Base-by-base conservation (phyloP, 495 filamentous ascomycete genomes). In the Aspergillus coremiiformis region DNA sequence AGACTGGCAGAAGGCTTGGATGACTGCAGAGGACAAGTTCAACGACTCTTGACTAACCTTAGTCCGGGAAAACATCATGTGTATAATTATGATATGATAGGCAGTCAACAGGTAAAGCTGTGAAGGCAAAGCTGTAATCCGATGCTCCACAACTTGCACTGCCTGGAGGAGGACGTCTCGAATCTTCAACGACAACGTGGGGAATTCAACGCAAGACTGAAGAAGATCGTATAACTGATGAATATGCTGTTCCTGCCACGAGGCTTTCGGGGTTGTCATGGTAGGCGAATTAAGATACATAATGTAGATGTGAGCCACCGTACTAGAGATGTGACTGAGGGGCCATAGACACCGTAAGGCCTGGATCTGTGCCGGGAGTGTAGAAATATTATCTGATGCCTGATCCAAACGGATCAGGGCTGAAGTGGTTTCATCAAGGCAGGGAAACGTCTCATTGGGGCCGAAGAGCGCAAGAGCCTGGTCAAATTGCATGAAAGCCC, bases 401-500 rank as follows among this genome's bases (percentile, higher is more conserved):
- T 33, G 32, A 14, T 53, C 51, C 22, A 53, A 41, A 2, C 22
- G 51, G 3, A 53, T 21, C 2, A 53, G 2, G 4, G 23, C 19
- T 6, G 51, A 54, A 10, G 20, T 24, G 5, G 24, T 8, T 29
- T 54, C 52, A 7, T 35, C 6, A 3, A 33, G 15, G 21, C 37
- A 33, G 1, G 52, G 52, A 10, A 49, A 44, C 0, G 30, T 43
- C 3, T 24, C 26, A 15, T 33, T 37, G 3, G 52, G 52, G 4
- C 20, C 26, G 7, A 54, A 24, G 14, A 44, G 9, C 10, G 33
- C 8, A n/a, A 54, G 41, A 1, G 45, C 44, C 46, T 35, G 37
- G 11, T 54, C 45, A 17, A 48, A 48, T n/a, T 54, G 52, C 32
- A 54, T 49, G 11, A 44, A 54, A 5, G 24, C 24, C 52, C 52